Conservation (phyloP, 306 rosid species). For the Abrus pulchellus region DNA sequence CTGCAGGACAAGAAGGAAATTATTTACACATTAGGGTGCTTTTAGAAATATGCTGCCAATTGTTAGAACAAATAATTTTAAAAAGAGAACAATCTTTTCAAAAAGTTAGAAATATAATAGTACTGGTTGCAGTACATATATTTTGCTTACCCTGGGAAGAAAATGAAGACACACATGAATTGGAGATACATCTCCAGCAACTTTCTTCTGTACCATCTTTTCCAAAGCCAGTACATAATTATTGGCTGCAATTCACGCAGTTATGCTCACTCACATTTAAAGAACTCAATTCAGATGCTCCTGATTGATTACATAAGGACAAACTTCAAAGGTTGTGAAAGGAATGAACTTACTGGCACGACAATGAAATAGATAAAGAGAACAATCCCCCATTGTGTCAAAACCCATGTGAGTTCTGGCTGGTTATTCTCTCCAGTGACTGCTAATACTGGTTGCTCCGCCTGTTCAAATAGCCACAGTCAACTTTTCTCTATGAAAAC, state of each 20-base stretch:
- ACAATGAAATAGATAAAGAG: constrained; percentile 72
- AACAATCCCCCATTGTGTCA: constrained; percentile 69
- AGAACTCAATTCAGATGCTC: not conserved
- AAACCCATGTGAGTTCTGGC: constrained; percentile 60
- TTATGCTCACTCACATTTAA: constrained; percentile 1
- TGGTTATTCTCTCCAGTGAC: constrained; percentile 78
- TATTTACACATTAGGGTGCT: constrained; percentile 2
- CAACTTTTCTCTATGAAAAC: constrained; percentile 13
- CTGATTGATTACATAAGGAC: not conserved
- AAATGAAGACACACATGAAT: constrained; percentile 93
- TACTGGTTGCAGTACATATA: not conserved
- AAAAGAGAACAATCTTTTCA: not conserved
- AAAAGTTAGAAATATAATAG: not conserved
- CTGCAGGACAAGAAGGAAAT: constrained; percentile 56
- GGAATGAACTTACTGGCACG: constrained; percentile 69
- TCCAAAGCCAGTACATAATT: constrained; percentile 88
- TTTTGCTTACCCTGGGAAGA: constrained; percentile 78
- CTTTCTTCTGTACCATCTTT: constrained; percentile 86
- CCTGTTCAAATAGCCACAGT: constrained; percentile 47
- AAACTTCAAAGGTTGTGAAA: not conserved
- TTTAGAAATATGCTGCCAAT: not conserved
- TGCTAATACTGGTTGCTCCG: constrained; percentile 78
- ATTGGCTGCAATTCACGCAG: constrained; percentile 70
- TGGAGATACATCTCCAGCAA: constrained; percentile 82
- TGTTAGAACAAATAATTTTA: not conserved